Percentiles rank a stretch among this genome's conserved stretches.
Conservation (phyloP, 1,284 basidiomycete species). For the Malassezia slooffiae region DNA sequence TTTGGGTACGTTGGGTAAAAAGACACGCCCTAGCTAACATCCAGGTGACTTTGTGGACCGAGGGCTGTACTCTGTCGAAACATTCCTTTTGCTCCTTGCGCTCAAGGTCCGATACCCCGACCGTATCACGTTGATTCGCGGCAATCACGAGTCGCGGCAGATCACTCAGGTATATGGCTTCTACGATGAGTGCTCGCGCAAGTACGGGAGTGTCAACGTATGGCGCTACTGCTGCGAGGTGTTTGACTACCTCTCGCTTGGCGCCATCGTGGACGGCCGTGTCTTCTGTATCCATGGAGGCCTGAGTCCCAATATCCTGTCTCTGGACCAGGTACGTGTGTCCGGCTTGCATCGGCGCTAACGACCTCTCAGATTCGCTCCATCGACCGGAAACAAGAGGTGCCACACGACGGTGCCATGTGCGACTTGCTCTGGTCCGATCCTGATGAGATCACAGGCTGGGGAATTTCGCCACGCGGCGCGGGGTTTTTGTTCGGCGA, state of each 20-base stretch:
- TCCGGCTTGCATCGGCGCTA: too few relatives aligned
- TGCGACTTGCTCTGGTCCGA: conserved; percentile 98
- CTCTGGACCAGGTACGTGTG: conserved; percentile 35
- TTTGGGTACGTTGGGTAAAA: conserved; percentile 70
- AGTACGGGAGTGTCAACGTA: conserved; percentile 88
- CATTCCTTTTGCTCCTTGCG: conserved; percentile 82
- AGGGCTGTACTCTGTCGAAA: conserved; percentile 95
- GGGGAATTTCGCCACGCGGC: conserved; percentile 92
- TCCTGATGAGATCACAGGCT: conserved; percentile 59
- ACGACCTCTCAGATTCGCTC: conserved; percentile 95
- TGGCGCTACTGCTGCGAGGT: conserved; percentile 98
- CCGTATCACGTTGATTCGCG: conserved; percentile 88
- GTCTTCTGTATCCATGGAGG: conserved; percentile 91
- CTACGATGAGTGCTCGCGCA: conserved; percentile 94
- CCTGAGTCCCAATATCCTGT: conserved; percentile 53
- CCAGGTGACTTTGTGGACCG: conserved; percentile 51
- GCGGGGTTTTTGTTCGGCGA: conserved; percentile 90
- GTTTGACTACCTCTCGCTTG: conserved; percentile 89
- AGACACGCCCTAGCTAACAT: too few relatives aligned
- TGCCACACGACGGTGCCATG: conserved; percentile 98
- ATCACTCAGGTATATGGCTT: conserved; percentile 94
- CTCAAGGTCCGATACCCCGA: conserved; percentile 97
- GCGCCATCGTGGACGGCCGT: conserved; percentile 85
- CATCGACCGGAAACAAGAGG: conserved; percentile 94
- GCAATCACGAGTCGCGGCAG: conserved; percentile 97